Evolutionary conservation across 2,329 filamentous ascomycete species (phyloP), one percentile per base, ranked within the genome.

Genomic region (Cytospora paraplurivora): DNA sequence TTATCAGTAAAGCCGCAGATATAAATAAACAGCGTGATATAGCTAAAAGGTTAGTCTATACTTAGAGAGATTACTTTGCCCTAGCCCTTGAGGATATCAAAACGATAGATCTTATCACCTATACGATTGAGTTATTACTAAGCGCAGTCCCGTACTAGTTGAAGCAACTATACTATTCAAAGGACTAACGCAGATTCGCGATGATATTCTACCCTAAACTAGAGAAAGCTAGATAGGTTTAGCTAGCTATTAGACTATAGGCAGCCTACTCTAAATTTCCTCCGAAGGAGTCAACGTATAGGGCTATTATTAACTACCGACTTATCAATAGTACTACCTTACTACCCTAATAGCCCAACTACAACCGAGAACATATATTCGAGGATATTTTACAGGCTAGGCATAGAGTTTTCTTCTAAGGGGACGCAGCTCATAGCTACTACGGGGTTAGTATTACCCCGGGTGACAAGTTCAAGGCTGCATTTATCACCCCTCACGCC

Each of bases 321-420:
- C 17, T 49, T 5, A 19, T 49, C 8, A 49, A 49, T 49, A 49
- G 44, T 19, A 19, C 15, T 12, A 49, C 44, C 11, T 17, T 49
- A 19, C 19, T 49, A 49, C 17, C 19, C 7, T 49, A 49, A 19
- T 49, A 19, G 44, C 44, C 19, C n/a, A 49, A 49, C 44, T 49
- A 49, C 19, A 49, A 49, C 17, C 19, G 44, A 12, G 44, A 49
- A 7, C 19, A 49, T 49, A 49, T 49, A 12, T 49, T 49, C 17
- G 34, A 53, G 34, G 27, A 53, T 34, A 34, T 53, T 6, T 10
- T 53, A 1, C 34, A 53, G 13, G 12, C 17, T 4, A 27, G 17
- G 15, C 34, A 53, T 53, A 53, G 17, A 34, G 27, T 53, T 3
- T 53, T 53, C 10, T 53, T 32, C 34, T 53, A 53, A 53, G 17